Percentiles rank a stretch among this genome's conserved stretches.
Conservation (phyloP, 2,329 filamentous ascomycete genomes). For the Mycosphaerella arachidis region DNA sequence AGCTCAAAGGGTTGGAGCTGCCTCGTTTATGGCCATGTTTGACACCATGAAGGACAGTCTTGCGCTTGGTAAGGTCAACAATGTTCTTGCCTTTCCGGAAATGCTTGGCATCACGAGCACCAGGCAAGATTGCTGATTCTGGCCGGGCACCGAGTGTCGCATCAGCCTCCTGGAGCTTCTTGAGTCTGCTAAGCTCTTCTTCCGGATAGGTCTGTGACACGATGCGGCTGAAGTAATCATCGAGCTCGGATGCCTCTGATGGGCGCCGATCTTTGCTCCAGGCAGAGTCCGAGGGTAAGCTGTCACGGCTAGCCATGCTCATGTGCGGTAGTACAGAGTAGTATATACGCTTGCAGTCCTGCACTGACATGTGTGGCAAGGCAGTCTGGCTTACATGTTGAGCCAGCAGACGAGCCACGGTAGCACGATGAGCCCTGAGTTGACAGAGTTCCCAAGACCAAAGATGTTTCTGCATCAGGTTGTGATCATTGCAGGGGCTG, state of each 20-base stretch:
- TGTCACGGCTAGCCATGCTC: constrained; percentile 13
- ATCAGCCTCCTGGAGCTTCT: neutral
- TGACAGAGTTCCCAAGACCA: constrained; percentile 24
- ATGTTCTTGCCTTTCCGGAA: constrained; percentile 10
- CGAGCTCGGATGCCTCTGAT: constrained; percentile 7
- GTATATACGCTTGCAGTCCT: constrained; percentile 17
- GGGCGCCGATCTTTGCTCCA: constrained; percentile 1
- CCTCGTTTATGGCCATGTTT: constrained; percentile 10
- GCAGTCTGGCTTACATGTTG: constrained; percentile 11
- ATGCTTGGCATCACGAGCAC: neutral
- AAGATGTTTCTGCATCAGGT: constrained; percentile 22
- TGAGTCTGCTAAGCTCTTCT: neutral
- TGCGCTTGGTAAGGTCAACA: constrained; percentile 8
- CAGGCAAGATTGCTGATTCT: constrained; percentile 12
- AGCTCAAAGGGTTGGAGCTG: constrained; percentile 11
- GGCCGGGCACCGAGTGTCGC: constrained; percentile 1
- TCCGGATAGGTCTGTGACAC: constrained; percentile 12
- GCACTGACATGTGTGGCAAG: constrained; percentile 15
- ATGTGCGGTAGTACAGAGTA: constrained; percentile 19
- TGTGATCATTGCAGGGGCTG: constrained; percentile 16
- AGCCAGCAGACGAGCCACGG: constrained; percentile 17
- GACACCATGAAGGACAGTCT: constrained; percentile 5
- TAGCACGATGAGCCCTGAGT: constrained; percentile 16
- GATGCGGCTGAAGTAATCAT: constrained; percentile 17
- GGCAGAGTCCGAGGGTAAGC: neutral